Evolutionary conservation across 768 basidiomycete genomes (phyloP).

Genomic region (Boletus rubroflammeus): DNA sequence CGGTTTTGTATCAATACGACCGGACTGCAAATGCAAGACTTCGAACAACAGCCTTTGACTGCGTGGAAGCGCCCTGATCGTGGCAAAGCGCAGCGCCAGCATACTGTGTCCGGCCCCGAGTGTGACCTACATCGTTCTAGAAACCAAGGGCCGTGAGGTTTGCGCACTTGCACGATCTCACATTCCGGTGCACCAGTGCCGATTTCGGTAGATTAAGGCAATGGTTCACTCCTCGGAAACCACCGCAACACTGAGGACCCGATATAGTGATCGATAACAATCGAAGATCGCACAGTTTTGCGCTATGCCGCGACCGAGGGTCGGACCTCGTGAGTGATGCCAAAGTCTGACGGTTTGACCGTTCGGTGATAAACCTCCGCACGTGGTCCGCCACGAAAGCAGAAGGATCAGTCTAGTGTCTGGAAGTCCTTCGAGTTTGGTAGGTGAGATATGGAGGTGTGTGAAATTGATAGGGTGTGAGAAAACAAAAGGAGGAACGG

Average conservation of each 20-base stretch:
- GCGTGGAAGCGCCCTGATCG: slow-evolving; percentile 2
- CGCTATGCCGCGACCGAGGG: slow-evolving; percentile 45
- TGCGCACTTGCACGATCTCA: slow-evolving; percentile 37
- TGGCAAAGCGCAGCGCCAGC: slow-evolving; percentile 29
- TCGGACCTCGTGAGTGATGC: slow-evolving; percentile 54
- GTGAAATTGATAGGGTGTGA: no score
- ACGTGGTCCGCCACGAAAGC: slow-evolving; percentile 26
- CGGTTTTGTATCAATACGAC: slow-evolving; percentile 16
- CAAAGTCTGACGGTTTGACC: slow-evolving; percentile 45
- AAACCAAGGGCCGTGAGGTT: slow-evolving; percentile 37
- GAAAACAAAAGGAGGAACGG: no score
- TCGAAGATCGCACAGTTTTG: slow-evolving; percentile 36
- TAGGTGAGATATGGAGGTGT: slow-evolving; percentile 31
- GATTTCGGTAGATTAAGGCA: slow-evolving; percentile 34
- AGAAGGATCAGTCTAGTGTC: slow-evolving; percentile 44
- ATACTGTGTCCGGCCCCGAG: slow-evolving; percentile 28
- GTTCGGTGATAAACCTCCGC: slow-evolving; percentile 8
- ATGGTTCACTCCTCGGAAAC: slow-evolving; percentile 30
- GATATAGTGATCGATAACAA: slow-evolving; percentile 48
- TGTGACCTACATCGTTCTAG: slow-evolving; percentile 39
- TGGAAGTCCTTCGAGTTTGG: slow-evolving; percentile 3
- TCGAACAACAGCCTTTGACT: slow-evolving; percentile 9
- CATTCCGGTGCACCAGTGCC: slow-evolving; percentile 43
- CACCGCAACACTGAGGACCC: slow-evolving; percentile 32
- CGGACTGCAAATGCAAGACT: slow-evolving; percentile 9